Evolutionary conservation across 768 basidiomycete genomes (phyloP).

Genomic region (Tricholoma furcatifolium): DNA sequence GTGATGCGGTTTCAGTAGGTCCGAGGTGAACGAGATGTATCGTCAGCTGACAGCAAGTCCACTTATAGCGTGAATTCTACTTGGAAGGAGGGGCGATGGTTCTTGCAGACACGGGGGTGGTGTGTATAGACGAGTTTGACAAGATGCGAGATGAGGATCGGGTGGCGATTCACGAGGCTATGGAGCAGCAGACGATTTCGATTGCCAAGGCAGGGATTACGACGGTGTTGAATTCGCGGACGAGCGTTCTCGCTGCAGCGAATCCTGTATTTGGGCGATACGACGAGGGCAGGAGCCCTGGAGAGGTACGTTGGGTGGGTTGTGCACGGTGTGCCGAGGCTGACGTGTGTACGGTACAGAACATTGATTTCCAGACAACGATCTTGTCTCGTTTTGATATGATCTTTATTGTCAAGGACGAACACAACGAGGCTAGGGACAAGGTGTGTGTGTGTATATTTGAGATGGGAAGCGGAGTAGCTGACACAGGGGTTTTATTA

Average conservation of each 20-base stretch:
- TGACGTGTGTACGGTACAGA: constrained; percentile 38
- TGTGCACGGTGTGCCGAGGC: neutral
- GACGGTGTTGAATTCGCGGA: constrained; percentile 93
- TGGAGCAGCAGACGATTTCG: constrained; percentile 99
- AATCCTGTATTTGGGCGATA: constrained; percentile 98
- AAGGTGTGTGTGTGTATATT: constrained; percentile 45
- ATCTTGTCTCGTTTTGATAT: constrained; percentile 98
- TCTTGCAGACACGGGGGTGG: constrained; percentile 95
- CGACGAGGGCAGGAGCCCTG: constrained; percentile 94
- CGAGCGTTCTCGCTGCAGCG: constrained; percentile 94
- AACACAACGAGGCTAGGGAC: constrained; percentile 93
- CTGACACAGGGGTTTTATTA: constrained; percentile 26
- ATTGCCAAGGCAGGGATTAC: constrained; percentile 99
- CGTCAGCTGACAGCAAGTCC: constrained; percentile 3
- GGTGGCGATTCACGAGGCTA: constrained; percentile 98
- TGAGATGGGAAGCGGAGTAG: neutral
- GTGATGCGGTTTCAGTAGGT: constrained; percentile 85
- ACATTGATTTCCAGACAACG: constrained; percentile 97
- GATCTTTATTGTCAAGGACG: constrained; percentile 99
- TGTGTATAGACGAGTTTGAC: constrained; percentile 99
- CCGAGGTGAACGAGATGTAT: too few species aligned
- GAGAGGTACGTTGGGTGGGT: constrained; percentile 58
- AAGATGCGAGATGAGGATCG: constrained; percentile 99
- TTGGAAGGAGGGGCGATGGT: constrained; percentile 99
- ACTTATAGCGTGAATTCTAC: constrained; percentile 88